phyloP scores from a whole-genome alignment of 176 grass and related monocot species.

The Cocos nucifera region DNA sequence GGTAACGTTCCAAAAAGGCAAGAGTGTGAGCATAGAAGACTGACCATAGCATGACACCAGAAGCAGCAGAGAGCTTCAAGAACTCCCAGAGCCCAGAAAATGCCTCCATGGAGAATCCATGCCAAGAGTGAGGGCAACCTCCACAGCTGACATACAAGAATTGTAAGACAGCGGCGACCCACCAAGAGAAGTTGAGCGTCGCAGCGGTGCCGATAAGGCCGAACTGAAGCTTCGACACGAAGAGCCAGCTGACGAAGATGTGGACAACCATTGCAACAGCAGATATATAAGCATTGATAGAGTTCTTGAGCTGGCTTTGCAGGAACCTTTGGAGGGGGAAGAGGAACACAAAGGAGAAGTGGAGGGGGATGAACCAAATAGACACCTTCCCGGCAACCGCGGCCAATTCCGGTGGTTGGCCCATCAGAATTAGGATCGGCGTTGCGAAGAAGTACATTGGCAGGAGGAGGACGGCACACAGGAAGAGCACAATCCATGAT shows the following conservation, averaged over 20 bases:
- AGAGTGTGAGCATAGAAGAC: not conserved
- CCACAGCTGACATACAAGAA: constrained; percentile 54
- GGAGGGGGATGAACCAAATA: constrained; percentile 86
- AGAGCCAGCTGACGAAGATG: constrained; percentile 63
- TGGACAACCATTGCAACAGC: constrained; percentile 47
- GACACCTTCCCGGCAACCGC: constrained; percentile 47
- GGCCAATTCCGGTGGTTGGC: constrained; percentile 64
- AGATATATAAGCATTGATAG: constrained; percentile 36
- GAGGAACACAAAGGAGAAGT: constrained; percentile 85
- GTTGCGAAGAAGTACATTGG: constrained; percentile 79
- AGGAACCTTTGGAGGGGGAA: constrained; percentile 93
- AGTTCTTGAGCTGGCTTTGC: constrained; percentile 93
- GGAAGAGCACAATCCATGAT: constrained; percentile 74
- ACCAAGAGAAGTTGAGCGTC: constrained; percentile 96
- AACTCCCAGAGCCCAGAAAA: constrained; percentile 72
- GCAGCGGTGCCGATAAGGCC: constrained; percentile 60
- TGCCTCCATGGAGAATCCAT: constrained; percentile 75
- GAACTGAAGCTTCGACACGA: constrained; percentile 40
- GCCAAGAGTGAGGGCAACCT: constrained; percentile 73
- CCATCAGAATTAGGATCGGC: constrained; percentile 52
- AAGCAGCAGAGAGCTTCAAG: constrained; percentile 65
- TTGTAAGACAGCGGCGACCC: constrained; percentile 36
- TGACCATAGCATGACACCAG: constrained; percentile 87
- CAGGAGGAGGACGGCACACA: constrained; percentile 58
- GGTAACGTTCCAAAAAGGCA: not conserved